Evolutionary conservation across 148 eudicot genomes (phyloP).

Genomic region (Amaranthus cruentus): DNA sequence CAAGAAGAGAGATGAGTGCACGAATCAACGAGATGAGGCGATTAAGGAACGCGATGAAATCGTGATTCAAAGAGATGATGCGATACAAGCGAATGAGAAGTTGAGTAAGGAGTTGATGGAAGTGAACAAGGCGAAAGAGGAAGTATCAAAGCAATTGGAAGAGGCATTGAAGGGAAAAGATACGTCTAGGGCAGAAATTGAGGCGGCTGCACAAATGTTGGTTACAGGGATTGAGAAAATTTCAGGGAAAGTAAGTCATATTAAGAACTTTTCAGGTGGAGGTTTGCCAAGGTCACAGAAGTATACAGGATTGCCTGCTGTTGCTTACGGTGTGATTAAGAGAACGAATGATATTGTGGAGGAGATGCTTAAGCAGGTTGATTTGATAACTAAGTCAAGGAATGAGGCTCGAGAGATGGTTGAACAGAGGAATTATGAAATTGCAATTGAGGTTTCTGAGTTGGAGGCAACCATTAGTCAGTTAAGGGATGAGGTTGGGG

Average conservation of each 20-base stretch:
- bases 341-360: conserved; percentile 91
- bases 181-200: conserved; percentile 58
- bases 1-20: conserved; percentile 76
- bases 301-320: conserved; percentile 80
- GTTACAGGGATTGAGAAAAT: conserved; percentile 87
- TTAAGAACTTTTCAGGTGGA: conserved; percentile 55
- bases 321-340: conserved; percentile 89
- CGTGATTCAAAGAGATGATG: conserved; percentile 34
- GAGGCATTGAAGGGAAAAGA: conserved; percentile 61
- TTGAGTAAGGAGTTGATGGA: conserved; percentile 43
- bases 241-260: conserved; percentile 62
- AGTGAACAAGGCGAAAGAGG: conserved; percentile 47
- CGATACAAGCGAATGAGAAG: conserved; percentile 41
- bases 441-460: conserved; percentile 93
- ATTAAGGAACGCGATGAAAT: conserved; percentile 20
- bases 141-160: conserved; percentile 42
- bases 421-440: conserved; percentile 89
- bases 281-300: conserved; percentile 87
- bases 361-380: conserved; percentile 70
- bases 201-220: conserved; percentile 72
- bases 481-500: conserved; percentile 60
- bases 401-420: conserved; percentile 71
- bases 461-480: conserved; percentile 77
- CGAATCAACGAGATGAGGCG: conserved; percentile 50
- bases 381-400: conserved; percentile 48